phyloP scores from a whole-genome alignment of 2,329 filamentous ascomycete genomes.

The Juglanconis sp. region DNA sequence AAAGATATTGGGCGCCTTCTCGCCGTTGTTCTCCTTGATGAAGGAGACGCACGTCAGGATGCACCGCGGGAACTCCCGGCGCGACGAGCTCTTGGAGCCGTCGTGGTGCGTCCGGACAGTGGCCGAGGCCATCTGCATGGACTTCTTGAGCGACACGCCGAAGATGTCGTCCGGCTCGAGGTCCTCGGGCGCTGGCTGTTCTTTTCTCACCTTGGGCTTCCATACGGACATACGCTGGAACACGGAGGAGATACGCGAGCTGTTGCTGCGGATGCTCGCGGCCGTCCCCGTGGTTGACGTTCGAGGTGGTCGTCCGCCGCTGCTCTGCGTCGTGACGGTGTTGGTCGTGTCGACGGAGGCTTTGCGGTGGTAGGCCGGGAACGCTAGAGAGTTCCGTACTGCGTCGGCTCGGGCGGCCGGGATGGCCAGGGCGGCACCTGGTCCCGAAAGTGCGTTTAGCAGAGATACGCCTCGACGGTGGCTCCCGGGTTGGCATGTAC shows the following conservation, averaged over 20 bases:
- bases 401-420: not conserved
- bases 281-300: conserved; percentile 3
- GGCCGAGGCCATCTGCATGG: conserved; percentile 37
- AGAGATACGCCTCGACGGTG: not conserved
- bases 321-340: not conserved
- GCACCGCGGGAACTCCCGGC: conserved; percentile 40
- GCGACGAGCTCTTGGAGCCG: conserved; percentile 30
- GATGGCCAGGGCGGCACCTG: not conserved
- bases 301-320: not conserved
- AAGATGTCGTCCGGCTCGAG: conserved; percentile 32
- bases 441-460: not conserved
- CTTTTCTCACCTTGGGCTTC: conserved; percentile 20
- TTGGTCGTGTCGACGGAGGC: conserved; percentile 3
- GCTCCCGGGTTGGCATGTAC: not conserved
- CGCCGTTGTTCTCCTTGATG: conserved; percentile 31
- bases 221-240: conserved; percentile 32
- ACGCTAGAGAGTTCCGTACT: not conserved
- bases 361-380: not conserved
- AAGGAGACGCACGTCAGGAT: conserved; percentile 38
- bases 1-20: conserved; percentile 36
- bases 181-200: conserved; percentile 24
- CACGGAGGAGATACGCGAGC: conserved; percentile 27
- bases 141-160: conserved; percentile 37
- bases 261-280: conserved; percentile 16
- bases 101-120: conserved; percentile 37